Conservation (phyloP, 805 yeast genomes). For the Allodekkera sacchari region DNA sequence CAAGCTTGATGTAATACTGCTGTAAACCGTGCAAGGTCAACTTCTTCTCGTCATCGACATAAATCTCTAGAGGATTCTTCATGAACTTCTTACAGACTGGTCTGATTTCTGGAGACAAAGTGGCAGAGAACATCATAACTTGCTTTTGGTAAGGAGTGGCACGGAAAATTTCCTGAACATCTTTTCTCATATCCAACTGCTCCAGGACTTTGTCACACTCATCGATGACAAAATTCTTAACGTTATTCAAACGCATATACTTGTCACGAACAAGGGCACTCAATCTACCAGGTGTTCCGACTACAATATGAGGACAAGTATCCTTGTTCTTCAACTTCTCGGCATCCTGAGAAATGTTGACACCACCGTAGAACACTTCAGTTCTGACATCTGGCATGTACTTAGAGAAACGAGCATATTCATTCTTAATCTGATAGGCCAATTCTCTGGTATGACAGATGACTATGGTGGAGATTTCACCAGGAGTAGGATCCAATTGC, state of each 20-base stretch:
- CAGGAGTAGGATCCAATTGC: constrained; percentile 95
- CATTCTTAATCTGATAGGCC: constrained; percentile 97
- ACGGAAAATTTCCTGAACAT: constrained; percentile 95
- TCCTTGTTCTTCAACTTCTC: constrained; percentile 87
- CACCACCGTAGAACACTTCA: constrained; percentile 96
- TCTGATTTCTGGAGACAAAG: constrained; percentile 87
- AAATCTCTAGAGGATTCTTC: constrained; percentile 96
- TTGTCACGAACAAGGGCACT: constrained; percentile 91
- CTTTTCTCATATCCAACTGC: constrained; percentile 85
- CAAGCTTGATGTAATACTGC: constrained; percentile 87
- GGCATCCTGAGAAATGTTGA: constrained; percentile 74
- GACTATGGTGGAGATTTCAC: constrained; percentile 90
- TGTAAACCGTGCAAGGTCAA: constrained; percentile 96
- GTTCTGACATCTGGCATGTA: constrained; percentile 97
- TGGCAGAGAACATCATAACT: constrained; percentile 99
- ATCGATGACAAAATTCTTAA: constrained; percentile 91
- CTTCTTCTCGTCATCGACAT: constrained; percentile 96
- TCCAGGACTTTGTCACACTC: constrained; percentile 98
- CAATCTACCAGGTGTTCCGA: constrained; percentile 97
- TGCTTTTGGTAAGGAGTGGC: constrained; percentile 97
- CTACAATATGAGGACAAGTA: constrained; percentile 92
- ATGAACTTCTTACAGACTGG: constrained; percentile 96
- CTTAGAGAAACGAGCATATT: constrained; percentile 94
- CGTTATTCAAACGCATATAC: constrained; percentile 74
- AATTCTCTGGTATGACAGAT: constrained; percentile 98